phyloP scores from a whole-genome alignment of 805 yeast species.

The Ogataea corticis region DNA sequence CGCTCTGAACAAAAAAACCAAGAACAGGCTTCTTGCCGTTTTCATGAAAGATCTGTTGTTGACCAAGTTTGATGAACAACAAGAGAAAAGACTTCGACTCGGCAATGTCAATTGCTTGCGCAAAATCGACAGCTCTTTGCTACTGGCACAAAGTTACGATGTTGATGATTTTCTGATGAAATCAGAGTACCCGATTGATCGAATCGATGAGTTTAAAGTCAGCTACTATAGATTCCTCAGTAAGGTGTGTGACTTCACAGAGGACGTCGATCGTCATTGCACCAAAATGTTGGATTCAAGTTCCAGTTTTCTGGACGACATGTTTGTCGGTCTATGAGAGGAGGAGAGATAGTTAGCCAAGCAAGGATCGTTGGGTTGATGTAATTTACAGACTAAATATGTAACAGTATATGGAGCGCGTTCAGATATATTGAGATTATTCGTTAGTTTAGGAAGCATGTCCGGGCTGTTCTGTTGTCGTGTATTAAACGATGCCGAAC shows the following conservation, averaged over 20 bases:
- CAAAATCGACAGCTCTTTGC: slow-evolving; percentile 11
- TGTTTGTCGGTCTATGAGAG: slow-evolving; percentile 8
- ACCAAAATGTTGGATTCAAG: background rate
- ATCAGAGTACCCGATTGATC: background rate
- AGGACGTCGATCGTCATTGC: background rate
- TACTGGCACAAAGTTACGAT: slow-evolving; percentile 14
- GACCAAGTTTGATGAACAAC: slow-evolving; percentile 21
- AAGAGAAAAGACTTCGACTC: slow-evolving; percentile 18
- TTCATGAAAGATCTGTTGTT: slow-evolving; percentile 29
- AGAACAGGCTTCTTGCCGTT: slow-evolving; percentile 27
- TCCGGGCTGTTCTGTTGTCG: too few species aligned
- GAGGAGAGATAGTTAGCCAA: background rate
- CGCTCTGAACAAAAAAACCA: slow-evolving; percentile 24
- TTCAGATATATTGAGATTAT: background rate
- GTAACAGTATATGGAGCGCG: slow-evolving; percentile 1
- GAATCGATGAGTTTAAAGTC: slow-evolving; percentile 23
- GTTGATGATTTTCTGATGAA: background rate
- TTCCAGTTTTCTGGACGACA: slow-evolving; percentile 7
- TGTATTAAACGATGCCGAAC: too few species aligned
- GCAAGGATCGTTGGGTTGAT: background rate
- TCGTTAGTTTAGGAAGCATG: background rate
- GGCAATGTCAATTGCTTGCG: slow-evolving; percentile 30
- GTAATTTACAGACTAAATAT: slow-evolving; percentile 4
- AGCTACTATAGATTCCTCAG: slow-evolving; percentile 15
- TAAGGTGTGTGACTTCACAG: background rate